Conservation (phyloP, 129 eudicot genomes). For the Gnaphalium uliginosum region DNA sequence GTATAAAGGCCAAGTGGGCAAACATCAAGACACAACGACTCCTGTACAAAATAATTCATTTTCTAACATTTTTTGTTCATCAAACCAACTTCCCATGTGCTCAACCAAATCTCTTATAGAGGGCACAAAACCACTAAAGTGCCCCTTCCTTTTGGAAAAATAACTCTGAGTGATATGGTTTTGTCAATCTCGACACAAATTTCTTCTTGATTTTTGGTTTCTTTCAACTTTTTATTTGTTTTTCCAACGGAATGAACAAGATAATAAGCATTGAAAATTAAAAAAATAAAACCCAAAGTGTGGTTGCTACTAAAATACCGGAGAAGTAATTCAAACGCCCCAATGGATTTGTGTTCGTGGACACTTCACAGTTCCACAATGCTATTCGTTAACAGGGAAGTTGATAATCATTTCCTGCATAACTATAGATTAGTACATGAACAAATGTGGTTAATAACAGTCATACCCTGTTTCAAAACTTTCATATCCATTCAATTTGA, state of each 20-base stretch:
- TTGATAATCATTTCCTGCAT: conserved; percentile 76
- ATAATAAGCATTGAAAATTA: conserved; percentile 16
- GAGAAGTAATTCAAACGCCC: conserved; percentile 26
- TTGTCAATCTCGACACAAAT: conserved; percentile 14
- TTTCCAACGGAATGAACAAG: conserved; percentile 28
- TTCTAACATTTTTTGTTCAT: conserved; percentile 34
- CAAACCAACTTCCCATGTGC: conserved; percentile 24
- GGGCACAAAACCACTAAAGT: conserved; percentile 5
- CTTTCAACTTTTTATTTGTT: conserved; percentile 26
- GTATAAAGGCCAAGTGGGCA: conserved; percentile 26
- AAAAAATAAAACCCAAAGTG: conserved; percentile 13
- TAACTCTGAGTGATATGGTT: conserved; percentile 26
- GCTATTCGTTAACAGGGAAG: conserved; percentile 47
- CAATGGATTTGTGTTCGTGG: conserved; percentile 32
- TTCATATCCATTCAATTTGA: not conserved
- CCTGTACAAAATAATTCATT: conserved; percentile 47
- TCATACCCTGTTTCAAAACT: not conserved
- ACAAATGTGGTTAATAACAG: not conserved
- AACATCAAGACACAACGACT: conserved; percentile 31
- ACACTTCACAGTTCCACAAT: conserved; percentile 15
- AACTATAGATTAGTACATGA: conserved; percentile 12
- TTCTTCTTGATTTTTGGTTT: conserved; percentile 25
- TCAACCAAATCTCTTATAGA: conserved; percentile 25
- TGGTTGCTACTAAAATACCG: conserved; percentile 17
- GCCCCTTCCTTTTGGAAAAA: conserved; percentile 26